Conservation (phyloP, 2,329 filamentous ascomycete species). For the Colletotrichum musicola region DNA sequence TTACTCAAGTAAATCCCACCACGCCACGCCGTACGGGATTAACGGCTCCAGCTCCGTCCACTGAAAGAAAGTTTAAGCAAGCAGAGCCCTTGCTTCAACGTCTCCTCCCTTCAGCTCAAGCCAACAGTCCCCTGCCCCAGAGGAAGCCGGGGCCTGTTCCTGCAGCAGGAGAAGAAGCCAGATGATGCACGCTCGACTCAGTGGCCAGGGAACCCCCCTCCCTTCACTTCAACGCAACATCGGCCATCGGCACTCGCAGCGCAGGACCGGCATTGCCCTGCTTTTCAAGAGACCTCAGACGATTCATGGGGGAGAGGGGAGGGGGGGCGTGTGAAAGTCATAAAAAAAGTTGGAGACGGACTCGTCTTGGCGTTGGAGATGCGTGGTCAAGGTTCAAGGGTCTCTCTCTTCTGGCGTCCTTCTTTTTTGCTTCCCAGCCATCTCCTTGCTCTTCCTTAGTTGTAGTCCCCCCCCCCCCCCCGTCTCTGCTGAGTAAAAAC, state of each 20-base stretch:
- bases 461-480: too few relatives aligned
- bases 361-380: constrained; percentile 2
- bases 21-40: neutral
- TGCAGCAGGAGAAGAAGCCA: constrained; percentile 13
- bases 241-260: constrained; percentile 12
- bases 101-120: too few relatives aligned
- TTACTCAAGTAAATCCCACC: neutral
- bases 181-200: constrained; percentile 6
- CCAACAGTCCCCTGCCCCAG: too few relatives aligned
- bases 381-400: neutral
- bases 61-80: constrained; percentile 13
- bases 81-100: constrained; percentile 28
- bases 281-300: constrained; percentile 30
- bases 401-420: neutral
- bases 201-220: neutral
- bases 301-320: constrained; percentile 6
- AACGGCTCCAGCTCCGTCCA: constrained; percentile 2
- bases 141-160: constrained; percentile 20
- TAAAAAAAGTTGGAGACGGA: too few relatives aligned
- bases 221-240: neutral
- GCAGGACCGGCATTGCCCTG: constrained; percentile 18
- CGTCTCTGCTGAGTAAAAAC: too few relatives aligned
- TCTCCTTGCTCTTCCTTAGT: neutral
- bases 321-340: too few relatives aligned
- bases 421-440: neutral